These are phyloP conservation scores for Clausena lansium DNA, from an alignment of 345 rosid species.

Conservation along the genomic window DNA sequence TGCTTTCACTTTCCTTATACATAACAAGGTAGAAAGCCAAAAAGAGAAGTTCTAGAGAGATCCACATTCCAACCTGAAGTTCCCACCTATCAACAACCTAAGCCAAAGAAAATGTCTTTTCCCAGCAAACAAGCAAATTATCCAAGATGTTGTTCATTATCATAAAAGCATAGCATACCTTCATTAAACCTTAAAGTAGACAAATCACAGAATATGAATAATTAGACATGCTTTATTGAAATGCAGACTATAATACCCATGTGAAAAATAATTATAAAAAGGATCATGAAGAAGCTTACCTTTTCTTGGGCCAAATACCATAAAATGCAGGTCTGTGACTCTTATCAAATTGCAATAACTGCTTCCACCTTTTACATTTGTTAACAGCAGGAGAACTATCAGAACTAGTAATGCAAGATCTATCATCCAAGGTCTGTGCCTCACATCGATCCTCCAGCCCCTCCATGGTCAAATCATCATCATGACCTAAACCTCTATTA, in stretches of 20 bases:
- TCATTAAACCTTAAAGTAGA: background rate
- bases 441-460: slow-evolving; percentile 50
- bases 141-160: background rate
- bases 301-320: slow-evolving; percentile 85
- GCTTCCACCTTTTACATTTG: slow-evolving; percentile 44
- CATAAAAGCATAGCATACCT: background rate
- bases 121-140: background rate
- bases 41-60: background rate
- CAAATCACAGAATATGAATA: background rate
- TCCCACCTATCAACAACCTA: background rate
- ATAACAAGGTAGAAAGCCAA: background rate
- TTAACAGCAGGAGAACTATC: slow-evolving; percentile 30
- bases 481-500: slow-evolving; percentile 31
- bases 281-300: slow-evolving; percentile 41
- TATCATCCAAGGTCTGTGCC: slow-evolving; percentile 38
- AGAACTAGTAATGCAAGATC: slow-evolving; percentile 20
- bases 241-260: background rate
- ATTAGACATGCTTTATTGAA: background rate
- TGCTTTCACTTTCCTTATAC: background rate
- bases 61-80: background rate
- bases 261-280: background rate
- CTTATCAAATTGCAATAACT: slow-evolving; percentile 87
- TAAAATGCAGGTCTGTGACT: slow-evolving; percentile 88
- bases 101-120: background rate
- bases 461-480: slow-evolving; percentile 47